Conservation (phyloP, 768 basidiomycete genomes). For the Exidia glandulosa region DNA sequence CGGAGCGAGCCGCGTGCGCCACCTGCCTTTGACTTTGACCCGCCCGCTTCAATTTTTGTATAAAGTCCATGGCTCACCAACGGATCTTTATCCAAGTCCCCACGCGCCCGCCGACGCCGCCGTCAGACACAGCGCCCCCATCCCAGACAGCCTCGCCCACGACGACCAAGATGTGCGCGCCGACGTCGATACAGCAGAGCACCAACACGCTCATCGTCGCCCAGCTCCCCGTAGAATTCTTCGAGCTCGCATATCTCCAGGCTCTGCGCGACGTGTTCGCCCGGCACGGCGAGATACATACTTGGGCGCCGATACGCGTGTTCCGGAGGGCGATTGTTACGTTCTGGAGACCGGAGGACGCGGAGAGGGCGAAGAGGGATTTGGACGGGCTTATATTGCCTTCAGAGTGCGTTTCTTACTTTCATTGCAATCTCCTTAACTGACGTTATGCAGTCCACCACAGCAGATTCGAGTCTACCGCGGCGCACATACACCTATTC, state of each 20-base stretch:
- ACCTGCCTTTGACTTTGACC: no score
- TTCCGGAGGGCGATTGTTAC: conserved; percentile 80
- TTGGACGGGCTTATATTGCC: conserved; percentile 44
- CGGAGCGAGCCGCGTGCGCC: no score
- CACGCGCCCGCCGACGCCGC: not conserved
- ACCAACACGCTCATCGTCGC: conserved; percentile 87
- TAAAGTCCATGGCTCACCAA: no score
- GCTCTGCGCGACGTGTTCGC: conserved; percentile 64
- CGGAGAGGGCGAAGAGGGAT: conserved; percentile 52
- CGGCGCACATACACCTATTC: conserved; percentile 58
- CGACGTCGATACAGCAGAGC: not conserved
- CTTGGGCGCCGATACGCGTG: conserved; percentile 79
- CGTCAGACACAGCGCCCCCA: not conserved
- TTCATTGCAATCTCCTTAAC: conserved; percentile 29
- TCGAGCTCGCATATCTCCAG: conserved; percentile 55
- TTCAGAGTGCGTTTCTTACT: conserved; percentile 6
- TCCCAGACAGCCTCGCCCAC: not conserved
- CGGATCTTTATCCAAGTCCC: not conserved
- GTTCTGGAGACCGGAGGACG: conserved; percentile 50
- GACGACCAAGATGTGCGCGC: not conserved
- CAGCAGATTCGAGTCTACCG: conserved; percentile 46
- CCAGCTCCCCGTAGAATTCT: conserved; percentile 64
- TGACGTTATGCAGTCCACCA: conserved; percentile 24
- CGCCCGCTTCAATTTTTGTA: no score
- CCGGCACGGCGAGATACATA: conserved; percentile 68